Percentiles rank a stretch among this genome's conserved stretches.
Conservation (phyloP, 495 filamentous ascomycete species). For the Penicillium taxi region DNA sequence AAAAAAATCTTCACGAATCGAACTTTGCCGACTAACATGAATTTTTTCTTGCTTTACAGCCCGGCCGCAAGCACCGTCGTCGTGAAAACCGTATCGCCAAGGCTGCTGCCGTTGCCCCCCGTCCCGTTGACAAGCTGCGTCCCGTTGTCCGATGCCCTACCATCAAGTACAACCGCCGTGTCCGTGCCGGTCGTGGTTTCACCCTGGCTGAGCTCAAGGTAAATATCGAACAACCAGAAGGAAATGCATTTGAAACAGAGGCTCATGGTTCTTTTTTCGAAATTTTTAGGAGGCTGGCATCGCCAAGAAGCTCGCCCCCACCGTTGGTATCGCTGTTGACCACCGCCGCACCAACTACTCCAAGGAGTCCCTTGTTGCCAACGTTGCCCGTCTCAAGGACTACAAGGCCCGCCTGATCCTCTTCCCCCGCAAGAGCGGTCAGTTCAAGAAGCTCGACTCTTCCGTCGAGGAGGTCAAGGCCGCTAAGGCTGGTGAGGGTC, state of each 20-base stretch:
- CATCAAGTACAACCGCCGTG: constrained; percentile 97
- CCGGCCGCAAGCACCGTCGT: constrained; percentile 86
- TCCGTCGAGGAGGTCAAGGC: constrained; percentile 76
- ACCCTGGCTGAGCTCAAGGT: constrained; percentile 96
- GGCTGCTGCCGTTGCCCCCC: constrained; percentile 87
- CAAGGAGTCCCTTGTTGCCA: constrained; percentile 82
- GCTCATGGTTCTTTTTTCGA: constrained; percentile 12
- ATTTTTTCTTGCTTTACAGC: constrained; percentile 45
- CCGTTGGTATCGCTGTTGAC: constrained; percentile 95
- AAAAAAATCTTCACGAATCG: constrained; percentile 10
- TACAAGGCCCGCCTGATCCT: constrained; percentile 93
- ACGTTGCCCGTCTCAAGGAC: constrained; percentile 91
- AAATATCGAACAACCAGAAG: constrained; percentile 24
- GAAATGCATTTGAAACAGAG: neutral
- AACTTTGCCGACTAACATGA: constrained; percentile 25
- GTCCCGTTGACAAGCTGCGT: constrained; percentile 93
- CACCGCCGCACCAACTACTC: constrained; percentile 93
- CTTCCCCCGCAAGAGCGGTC: constrained; percentile 91
- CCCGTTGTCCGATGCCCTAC: constrained; percentile 91
- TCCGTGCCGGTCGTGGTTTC: constrained; percentile 94
- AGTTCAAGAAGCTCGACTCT: constrained; percentile 84
- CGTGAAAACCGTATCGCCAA: constrained; percentile 83
- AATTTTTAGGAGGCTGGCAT: constrained; percentile 77
- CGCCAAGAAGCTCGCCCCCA: constrained; percentile 85
- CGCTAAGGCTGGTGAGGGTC: constrained; percentile 51